Conservation (phyloP, 2,329 filamentous ascomycete genomes). For the Drechmeria coniospora region DNA sequence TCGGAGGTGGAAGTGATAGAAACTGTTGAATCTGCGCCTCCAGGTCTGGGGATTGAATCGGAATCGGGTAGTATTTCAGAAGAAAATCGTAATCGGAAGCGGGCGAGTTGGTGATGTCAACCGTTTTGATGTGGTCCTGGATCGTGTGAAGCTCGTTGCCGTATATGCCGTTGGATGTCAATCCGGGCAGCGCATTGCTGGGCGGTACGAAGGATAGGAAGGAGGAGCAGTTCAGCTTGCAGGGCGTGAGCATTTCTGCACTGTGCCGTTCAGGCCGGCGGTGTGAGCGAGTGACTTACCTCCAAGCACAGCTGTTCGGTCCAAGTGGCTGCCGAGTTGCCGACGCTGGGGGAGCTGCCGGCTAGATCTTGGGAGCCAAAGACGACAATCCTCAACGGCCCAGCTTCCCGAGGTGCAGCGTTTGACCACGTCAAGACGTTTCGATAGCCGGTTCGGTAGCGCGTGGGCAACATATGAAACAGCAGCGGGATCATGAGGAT, state of each 20-base stretch:
- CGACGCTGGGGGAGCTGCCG: slow-evolving; percentile 19
- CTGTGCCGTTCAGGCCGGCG: slow-evolving; percentile 4
- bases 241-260: background rate
- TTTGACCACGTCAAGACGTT: slow-evolving; percentile 9
- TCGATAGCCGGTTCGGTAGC: slow-evolving; percentile 10
- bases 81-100: slow-evolving; percentile 29
- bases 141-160: slow-evolving; percentile 24
- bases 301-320: slow-evolving; percentile 32
- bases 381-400: slow-evolving; percentile 30
- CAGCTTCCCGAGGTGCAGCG: slow-evolving; percentile 11
- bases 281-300: slow-evolving; percentile 13
- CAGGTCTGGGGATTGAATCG: slow-evolving; percentile 24
- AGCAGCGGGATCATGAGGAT: slow-evolving; percentile 14
- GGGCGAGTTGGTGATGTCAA: slow-evolving; percentile 16
- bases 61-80: slow-evolving; percentile 24
- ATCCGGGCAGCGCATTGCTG: slow-evolving; percentile 25
- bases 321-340: slow-evolving; percentile 21
- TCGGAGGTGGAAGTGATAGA: slow-evolving; percentile 21
- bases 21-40: slow-evolving; percentile 28
- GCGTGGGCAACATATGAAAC: slow-evolving; percentile 10
- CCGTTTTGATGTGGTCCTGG: slow-evolving; percentile 15
- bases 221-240: slow-evolving; percentile 28
- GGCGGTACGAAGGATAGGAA: slow-evolving; percentile 30
- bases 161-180: slow-evolving; percentile 40
- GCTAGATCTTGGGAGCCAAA: slow-evolving; percentile 34